phyloP scores from a whole-genome alignment of 2,329 filamentous ascomycete species.

The Epichloe bromicola region DNA sequence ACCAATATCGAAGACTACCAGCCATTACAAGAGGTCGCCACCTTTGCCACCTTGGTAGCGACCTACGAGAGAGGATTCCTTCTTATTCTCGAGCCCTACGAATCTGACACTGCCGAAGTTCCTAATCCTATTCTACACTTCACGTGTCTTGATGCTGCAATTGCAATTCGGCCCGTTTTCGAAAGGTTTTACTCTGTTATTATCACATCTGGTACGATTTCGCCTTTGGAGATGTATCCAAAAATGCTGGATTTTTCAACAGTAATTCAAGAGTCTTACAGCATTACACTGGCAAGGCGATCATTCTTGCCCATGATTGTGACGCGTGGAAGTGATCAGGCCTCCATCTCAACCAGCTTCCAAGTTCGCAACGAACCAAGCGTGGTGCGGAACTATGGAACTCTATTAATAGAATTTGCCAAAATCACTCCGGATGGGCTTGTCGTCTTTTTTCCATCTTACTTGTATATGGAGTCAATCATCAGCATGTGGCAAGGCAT shows the following conservation, averaged over 20 bases:
- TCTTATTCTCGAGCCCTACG: constrained; percentile 92
- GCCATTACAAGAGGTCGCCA: constrained; percentile 91
- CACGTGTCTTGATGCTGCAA: constrained; percentile 90
- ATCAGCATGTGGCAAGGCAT: constrained; percentile 99
- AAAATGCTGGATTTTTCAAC: constrained; percentile 94
- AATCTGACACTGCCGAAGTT: constrained; percentile 88
- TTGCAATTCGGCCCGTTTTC: constrained; percentile 95
- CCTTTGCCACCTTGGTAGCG: constrained; percentile 87
- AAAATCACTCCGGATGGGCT: constrained; percentile 93
- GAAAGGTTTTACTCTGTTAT: constrained; percentile 96
- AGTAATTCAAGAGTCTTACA: constrained; percentile 92
- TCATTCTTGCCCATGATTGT: constrained; percentile 99
- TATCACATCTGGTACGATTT: constrained; percentile 95
- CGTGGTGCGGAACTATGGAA: constrained; percentile 95
- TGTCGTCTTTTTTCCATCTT: constrained; percentile 98
- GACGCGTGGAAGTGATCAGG: constrained; percentile 87
- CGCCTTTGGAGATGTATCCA: constrained; percentile 95
- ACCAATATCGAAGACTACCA: constrained; percentile 98
- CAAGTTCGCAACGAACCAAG: constrained; percentile 90
- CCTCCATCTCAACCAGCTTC: constrained; percentile 84
- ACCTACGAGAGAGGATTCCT: constrained; percentile 96
- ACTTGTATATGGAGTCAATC: constrained; percentile 98
- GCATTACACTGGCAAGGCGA: constrained; percentile 83
- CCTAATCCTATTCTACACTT: constrained; percentile 96
- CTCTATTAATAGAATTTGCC: constrained; percentile 83